Base-by-base conservation (phyloP, 148 eudicot species). In the Spergularia bocconei region DNA sequence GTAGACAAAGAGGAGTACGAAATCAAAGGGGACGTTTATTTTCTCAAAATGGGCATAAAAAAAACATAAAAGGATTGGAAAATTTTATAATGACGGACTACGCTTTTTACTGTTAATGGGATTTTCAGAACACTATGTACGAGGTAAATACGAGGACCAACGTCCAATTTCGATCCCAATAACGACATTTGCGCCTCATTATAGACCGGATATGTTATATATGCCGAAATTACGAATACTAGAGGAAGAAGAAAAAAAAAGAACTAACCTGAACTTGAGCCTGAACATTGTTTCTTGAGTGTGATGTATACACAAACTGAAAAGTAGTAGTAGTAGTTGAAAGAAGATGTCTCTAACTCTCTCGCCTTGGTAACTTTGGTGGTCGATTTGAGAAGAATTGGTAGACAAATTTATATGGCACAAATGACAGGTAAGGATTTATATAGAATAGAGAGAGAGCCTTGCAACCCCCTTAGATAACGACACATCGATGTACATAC, bases 191-290 rank as follows among this genome's bases (percentile, higher is more conserved):
- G 47, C 47, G 47, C 47, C 47, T 41, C 47, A 41, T 41, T 41
- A 41, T 41, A 44, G 9, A 44, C 7, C 8, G 4, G 36, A 29
- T 3, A 29, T 29, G 36, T 29, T 3, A 29, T 29, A 29, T 29
- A 29, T 23, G 25, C 25, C 36, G 4, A 3, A 3, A 29, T 29
- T 29, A 29, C 36, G 36, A 29, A 29, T 29, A 29, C 36, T 29
- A 29, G 36, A 29, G 36, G 36, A 29, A 29, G 36, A 2, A 29
- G 36, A 38, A 36, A 67, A 52, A 52, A 38, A 50, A 36, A 2
- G 13, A 61, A 54, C 82, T 69, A 69, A 79, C 82, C 82, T 79
- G 71, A 79, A 55, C 4, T 55, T 79, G 75, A 62, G 66, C 63
- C 44, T 75, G 41, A 79, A 63, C 82, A 79, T 79, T 47, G 69